Base-by-base conservation (phyloP, 2,329 filamentous ascomycete species). In the Cladosporium phlei region DNA sequence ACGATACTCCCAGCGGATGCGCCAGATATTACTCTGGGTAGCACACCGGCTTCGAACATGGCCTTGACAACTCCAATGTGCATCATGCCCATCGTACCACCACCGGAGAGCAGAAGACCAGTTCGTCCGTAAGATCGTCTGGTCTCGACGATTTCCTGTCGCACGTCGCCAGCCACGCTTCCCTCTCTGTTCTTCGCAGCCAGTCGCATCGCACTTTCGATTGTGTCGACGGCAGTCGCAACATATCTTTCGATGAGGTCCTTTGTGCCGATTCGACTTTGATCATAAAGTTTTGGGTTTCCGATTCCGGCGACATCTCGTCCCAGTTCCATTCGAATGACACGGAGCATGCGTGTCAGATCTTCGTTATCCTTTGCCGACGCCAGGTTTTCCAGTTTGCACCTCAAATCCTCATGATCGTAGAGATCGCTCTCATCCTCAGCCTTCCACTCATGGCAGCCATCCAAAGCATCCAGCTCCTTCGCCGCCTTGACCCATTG, bases 1-100 rank as follows among this genome's bases (percentile, higher is more conserved):
- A 95, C 86, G 34, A 95, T 94, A 56, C 87, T 90, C 14, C 88
- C 88, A 1, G 89, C 88, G 21, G 88, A 94, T 5, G 88, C 85
- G 2, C 88, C 88, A 0, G 88, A 94, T 42, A 95, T 87, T 62
- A 95, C 90, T 37, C 88, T 82, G 3, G 89, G 89, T 2, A 95
- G 74, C 10, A 95, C 73, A 6, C 79, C 78, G 3, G 79, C 76
- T 59, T 93, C 82, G 64, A 83, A 89, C 2, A 95, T 73, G 3
- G 84, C 78, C 65, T 94, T 94, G 46, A 94, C 71, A 2, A 95
- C 88, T 1, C 89, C 89, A 46, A 95, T 85, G 63, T 95, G 89
- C 50, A 86, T 86, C 86, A 95, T 94, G 30, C 89, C 89, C 67
- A 94, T 88, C 1, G 89, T 93, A 1, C 85, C 88, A 2, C 89